Evolutionary conservation across 768 basidiomycete genomes (phyloP).

Genomic region (Tephrocybe sp.): DNA sequence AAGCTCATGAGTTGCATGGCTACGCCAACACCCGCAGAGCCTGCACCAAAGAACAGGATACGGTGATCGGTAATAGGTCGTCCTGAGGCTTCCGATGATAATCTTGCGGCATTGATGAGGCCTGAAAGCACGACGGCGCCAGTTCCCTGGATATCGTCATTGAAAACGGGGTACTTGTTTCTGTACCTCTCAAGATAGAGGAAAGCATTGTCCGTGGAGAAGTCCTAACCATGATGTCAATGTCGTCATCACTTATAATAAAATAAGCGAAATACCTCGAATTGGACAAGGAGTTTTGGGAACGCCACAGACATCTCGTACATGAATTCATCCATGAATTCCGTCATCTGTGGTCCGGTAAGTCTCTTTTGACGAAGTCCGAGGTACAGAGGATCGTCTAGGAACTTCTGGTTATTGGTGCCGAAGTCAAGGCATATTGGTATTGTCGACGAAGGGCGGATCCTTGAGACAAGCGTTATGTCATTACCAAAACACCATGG

Average conservation of each 20-base stretch:
- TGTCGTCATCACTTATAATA: neutral
- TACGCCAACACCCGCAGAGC: conserved; percentile 90
- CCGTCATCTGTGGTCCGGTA: conserved; percentile 61
- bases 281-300: conserved; percentile 84
- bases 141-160: conserved; percentile 90
- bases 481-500: conserved; percentile 1
- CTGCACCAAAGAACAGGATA: conserved; percentile 92
- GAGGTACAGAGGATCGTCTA: conserved; percentile 88
- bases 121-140: conserved; percentile 91
- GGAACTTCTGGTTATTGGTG: conserved; percentile 76
- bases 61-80: conserved; percentile 67
- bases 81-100: conserved; percentile 71
- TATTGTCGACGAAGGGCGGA: conserved; percentile 73
- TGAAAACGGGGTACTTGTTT: conserved; percentile 75
- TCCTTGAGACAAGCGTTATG: conserved; percentile 35
- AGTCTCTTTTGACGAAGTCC: conserved; percentile 74
- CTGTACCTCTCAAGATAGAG: conserved; percentile 76
- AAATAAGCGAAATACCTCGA: conserved; percentile 49
- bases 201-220: conserved; percentile 91
- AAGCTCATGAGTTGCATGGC: conserved; percentile 86
- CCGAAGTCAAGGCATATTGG: conserved; percentile 89
- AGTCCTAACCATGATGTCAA: conserved; percentile 53
- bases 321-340: conserved; percentile 95
- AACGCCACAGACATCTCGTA: conserved; percentile 67
- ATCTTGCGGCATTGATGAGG: conserved; percentile 81